Evolutionary conservation across 2,329 filamentous ascomycete species (phyloP).

Genomic region (Colletotrichum graminicola): DNA sequence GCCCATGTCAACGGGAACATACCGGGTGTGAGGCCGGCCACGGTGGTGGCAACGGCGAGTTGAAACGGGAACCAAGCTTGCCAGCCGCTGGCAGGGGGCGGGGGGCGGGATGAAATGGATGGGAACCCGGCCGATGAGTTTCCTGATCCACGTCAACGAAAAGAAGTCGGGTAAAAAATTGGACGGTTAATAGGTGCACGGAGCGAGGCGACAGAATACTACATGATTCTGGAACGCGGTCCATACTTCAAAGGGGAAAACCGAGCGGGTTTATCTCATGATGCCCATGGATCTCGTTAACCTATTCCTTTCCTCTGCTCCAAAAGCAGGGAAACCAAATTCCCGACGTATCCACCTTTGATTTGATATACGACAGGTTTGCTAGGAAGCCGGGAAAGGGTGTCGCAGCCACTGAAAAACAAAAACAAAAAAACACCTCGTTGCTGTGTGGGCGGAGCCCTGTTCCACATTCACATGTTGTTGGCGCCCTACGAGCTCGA

Average conservation of each 20-base stretch:
- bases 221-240: constrained; percentile 21
- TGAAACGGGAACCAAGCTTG: constrained; percentile 4
- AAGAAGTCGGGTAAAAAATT: constrained; percentile 36
- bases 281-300: constrained; percentile 12
- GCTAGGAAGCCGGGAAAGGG: constrained; percentile 3
- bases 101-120: not conserved
- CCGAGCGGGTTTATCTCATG: not conserved
- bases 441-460: constrained; percentile 14
- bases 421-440: constrained; percentile 12
- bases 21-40: constrained; percentile 3
- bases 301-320: not conserved
- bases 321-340: constrained; percentile 18
- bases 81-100: not conserved
- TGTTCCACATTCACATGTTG: constrained; percentile 21
- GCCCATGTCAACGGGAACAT: constrained; percentile 16
- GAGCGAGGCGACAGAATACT: constrained; percentile 3
- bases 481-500: constrained; percentile 8
- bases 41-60: not conserved
- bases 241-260: constrained; percentile 2
- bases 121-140: constrained; percentile 16
- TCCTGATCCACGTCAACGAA: constrained; percentile 36
- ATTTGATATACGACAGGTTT: constrained; percentile 18
- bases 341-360: constrained; percentile 8
- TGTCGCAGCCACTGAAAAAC: constrained; percentile 23
- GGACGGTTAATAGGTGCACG: constrained; percentile 11